Base-by-base conservation (phyloP, 1,284 basidiomycete species). In the Marasmius sp. region DNA sequence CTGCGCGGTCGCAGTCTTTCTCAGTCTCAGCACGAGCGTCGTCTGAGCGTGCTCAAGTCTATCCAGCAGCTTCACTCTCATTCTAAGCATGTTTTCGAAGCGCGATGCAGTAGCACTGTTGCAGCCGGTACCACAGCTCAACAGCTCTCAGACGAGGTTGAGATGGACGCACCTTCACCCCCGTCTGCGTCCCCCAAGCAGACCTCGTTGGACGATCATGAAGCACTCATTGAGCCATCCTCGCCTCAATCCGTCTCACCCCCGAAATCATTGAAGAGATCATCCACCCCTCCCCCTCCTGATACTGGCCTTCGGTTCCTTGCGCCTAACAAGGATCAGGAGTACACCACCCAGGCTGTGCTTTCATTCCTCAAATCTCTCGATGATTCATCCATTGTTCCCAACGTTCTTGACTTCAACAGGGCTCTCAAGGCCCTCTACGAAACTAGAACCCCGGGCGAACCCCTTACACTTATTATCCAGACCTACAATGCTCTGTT, bases 401-500 rank as follows among this genome's bases (percentile, higher is more conserved):
- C 69, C 34, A n/a, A 71, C 11, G 70, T 84, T 14, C 67, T 71
- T 12, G 82, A 88, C 7, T 94, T 88, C 79, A 95, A 95, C 69
- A 72, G 75, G 20, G 88, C 87, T 12, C 75, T 95, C 49, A 69
- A 80, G 5, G 86, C 85, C 0, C 73, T 94, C 1, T 69, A 81
- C 33, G 64, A 71, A 2, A 76, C 83, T 39, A 84, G 91, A 61
- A 60, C 66, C 20, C 64, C 70, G 12, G 87, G 86, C 14, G 82
- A 87, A 65, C 83, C 86, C 5, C 80, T 93, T 45, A 77, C 80
- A 0, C 72, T 82, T 45, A 76, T 95, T 54, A 75, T 92, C 64
- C 84, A 88, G 61, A 81, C 87, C 5, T 97, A 97, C 79, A 86
- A 92, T 68, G 81, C 87, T 59, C 86, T 96, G 82, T 76, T 95